Conservation (phyloP, 1,139 yeast genomes). For the Debaryomyces sp. region DNA sequence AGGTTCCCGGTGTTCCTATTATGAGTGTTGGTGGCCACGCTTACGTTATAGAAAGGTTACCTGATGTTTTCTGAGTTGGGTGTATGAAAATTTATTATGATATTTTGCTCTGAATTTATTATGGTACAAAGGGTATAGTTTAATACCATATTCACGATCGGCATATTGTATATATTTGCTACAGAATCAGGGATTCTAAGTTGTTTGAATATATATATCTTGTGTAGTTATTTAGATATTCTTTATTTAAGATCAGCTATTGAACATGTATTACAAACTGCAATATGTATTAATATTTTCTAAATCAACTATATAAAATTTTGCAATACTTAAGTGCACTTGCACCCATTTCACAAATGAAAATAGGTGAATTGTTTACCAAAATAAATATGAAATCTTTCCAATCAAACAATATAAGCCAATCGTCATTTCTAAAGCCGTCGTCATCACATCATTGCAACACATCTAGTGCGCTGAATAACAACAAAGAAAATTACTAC, state of each 20-base stretch:
- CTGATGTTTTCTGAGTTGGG: constrained; percentile 73
- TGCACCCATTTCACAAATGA: constrained; percentile 6
- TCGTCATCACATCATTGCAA: not conserved
- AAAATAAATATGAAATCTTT: constrained; percentile 2
- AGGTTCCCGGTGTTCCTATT: constrained; percentile 95
- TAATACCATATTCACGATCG: not conserved
- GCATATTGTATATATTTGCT: not conserved
- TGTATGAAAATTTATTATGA: not conserved
- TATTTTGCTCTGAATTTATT: not conserved
- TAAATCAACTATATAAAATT: not conserved
- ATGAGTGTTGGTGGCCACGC: constrained; percentile 95
- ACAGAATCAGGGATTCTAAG: not conserved
- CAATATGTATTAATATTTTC: not conserved
- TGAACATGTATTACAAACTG: not conserved
- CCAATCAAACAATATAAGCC: not conserved
- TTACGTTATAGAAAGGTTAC: constrained; percentile 90
- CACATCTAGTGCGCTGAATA: not conserved
- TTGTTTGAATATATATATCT: not conserved
- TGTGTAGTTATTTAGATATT: not conserved
- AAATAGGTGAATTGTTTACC: not conserved
- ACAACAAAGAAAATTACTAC: constrained; percentile 4
- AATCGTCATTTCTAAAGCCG: not conserved
- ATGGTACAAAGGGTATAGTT: not conserved
- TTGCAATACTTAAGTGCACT: not conserved
- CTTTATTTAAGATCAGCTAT: not conserved